phyloP scores from a whole-genome alignment of 2,329 filamentous ascomycete genomes.

The Botrytis fragariae region DNA sequence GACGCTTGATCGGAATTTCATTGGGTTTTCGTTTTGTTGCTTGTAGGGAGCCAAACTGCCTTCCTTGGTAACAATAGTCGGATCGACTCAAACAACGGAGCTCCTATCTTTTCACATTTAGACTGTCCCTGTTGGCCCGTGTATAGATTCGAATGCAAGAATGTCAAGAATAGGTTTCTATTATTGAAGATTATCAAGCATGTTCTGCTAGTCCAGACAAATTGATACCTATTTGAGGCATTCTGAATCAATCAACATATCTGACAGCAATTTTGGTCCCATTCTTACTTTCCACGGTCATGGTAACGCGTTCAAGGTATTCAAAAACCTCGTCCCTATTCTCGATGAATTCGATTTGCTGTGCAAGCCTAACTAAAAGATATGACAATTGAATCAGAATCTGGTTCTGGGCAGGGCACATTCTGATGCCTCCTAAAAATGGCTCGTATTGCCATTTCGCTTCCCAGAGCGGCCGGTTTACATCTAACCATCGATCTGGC shows the following conservation, averaged over 20 bases:
- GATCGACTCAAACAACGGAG: background rate
- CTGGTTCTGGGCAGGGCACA: slow-evolving; percentile 39
- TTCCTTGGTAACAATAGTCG: background rate
- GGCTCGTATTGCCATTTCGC: slow-evolving; percentile 37
- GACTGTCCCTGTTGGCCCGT: too few relatives aligned
- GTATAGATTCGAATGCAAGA: too few relatives aligned
- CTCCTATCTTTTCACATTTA: too few relatives aligned
- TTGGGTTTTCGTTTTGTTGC: background rate
- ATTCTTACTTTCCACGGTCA: slow-evolving; percentile 18
- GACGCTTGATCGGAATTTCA: background rate
- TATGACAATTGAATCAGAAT: slow-evolving; percentile 38
- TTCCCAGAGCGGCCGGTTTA: background rate
- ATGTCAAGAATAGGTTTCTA: too few relatives aligned
- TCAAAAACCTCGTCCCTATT: slow-evolving; percentile 27
- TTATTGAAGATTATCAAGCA: too few relatives aligned
- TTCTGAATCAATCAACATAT: background rate
- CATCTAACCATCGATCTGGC: slow-evolving; percentile 36
- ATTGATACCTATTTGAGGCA: too few relatives aligned
- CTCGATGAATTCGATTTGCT: slow-evolving; percentile 34
- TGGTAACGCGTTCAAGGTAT: slow-evolving; percentile 11
- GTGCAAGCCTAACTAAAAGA: slow-evolving; percentile 28
- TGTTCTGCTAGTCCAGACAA: too few relatives aligned
- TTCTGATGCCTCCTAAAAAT: slow-evolving; percentile 39
- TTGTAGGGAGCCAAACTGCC: background rate
- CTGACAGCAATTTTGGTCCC: slow-evolving; percentile 15